phyloP scores from a whole-genome alignment of 176 grass and related monocot species.

The Triticum turgidum region DNA sequence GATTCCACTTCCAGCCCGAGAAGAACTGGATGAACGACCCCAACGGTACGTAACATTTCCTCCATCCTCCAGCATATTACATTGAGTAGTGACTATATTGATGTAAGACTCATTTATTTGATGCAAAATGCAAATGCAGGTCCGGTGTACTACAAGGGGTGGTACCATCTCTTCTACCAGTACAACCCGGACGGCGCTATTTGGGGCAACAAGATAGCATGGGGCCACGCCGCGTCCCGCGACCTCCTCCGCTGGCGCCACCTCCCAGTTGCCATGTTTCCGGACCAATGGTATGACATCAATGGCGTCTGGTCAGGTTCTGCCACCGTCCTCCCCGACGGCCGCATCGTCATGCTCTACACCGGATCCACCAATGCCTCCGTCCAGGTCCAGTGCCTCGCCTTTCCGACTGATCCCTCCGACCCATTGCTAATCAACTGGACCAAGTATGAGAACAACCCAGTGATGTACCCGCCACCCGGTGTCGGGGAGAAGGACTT shows the following conservation, averaged over 20 bases:
- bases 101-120: background rate
- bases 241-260: slow-evolving; percentile 84
- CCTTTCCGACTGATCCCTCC: slow-evolving; percentile 49
- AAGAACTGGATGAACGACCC: slow-evolving; percentile 98
- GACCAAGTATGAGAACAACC: slow-evolving; percentile 73
- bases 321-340: slow-evolving; percentile 62
- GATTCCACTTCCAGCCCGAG: slow-evolving; percentile 90
- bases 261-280: slow-evolving; percentile 72
- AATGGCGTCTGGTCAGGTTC: slow-evolving; percentile 91
- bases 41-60: slow-evolving; percentile 6
- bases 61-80: no score
- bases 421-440: slow-evolving; percentile 72
- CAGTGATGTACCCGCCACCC: slow-evolving; percentile 52
- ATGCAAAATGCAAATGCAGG: slow-evolving; percentile 31
- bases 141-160: slow-evolving; percentile 73
- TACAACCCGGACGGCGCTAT: background rate
- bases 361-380: slow-evolving; percentile 67
- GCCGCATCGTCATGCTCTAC: slow-evolving; percentile 73
- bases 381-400: slow-evolving; percentile 81
- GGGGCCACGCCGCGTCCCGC: slow-evolving; percentile 66
- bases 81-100: no score
- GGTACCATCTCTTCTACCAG: slow-evolving; percentile 77
- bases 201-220: slow-evolving; percentile 87
- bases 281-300: slow-evolving; percentile 79
- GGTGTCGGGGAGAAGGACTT: slow-evolving; percentile 52